Base-by-base conservation (phyloP, 1,139 yeast genomes). In the Sugiyamaella novakii region DNA sequence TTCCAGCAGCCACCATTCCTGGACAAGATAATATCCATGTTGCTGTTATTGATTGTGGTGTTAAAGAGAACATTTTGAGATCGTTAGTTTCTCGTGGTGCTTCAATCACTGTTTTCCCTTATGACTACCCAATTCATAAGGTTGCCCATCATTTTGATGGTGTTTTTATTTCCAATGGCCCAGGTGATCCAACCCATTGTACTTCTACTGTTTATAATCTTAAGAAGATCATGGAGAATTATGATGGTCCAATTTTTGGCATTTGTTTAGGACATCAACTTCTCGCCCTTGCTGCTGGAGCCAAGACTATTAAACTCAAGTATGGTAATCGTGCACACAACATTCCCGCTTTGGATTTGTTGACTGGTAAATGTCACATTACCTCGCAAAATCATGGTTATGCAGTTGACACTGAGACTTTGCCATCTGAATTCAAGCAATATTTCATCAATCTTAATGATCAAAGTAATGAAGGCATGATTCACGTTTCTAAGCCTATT, bases 311-410 rank as follows among this genome's bases (percentile, higher is more conserved):
- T 65, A 92, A 92, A 74, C 78, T 92, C 78, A 91, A 88, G 71
- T 92, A 91, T 69, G 98, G 98, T 71, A 92, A 92, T 79, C 84
- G 98, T 73, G 98, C 97, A 21, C 98, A 92, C 72, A 92, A 92
- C 71, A 92, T 92, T 58, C 98, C 98, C 50, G 95, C 97, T 2
- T 77, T 91, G 64, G 97, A 92, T 67, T 71, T 89, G 61, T 76
- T 83, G 50, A 84, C 95, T 18, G 98, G 98, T 51, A 83, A 83
- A 68, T 91, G 98, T 70, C 96, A 92, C 69, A 92, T 92, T 67
- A 92, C 98, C 7, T 91, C 98, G 28, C 98, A 92, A 75, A 92
- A 92, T 73, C 98, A 92, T 68, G 98, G 98, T 55, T 92, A 91
- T 65, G 98, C 98, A 2, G 98, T 92, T 44, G 97, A 91, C 66